phyloP scores from a whole-genome alignment of 2,329 filamentous ascomycete genomes.

The Alternaria sp. region DNA sequence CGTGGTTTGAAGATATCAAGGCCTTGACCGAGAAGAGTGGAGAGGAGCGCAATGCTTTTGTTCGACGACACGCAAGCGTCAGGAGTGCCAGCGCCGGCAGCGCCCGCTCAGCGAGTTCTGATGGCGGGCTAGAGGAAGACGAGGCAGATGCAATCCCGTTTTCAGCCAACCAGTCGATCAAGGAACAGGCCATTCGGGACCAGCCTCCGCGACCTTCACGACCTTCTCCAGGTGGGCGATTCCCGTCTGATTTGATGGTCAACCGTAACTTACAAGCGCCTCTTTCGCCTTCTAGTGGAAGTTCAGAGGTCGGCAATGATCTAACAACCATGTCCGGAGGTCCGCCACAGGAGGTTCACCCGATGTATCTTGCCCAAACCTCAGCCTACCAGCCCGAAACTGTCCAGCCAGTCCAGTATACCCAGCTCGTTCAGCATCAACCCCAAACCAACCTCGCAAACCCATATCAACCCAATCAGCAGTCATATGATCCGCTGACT shows the following conservation, averaged over 20 bases:
- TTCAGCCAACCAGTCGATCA: conserved; percentile 64
- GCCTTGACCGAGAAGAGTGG: conserved; percentile 86
- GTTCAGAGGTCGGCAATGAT: conserved; percentile 71
- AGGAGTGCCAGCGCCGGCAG: conserved; percentile 76
- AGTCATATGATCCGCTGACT: conserved; percentile 18
- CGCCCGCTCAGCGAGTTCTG: conserved; percentile 60
- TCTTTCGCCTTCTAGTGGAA: conserved; percentile 81
- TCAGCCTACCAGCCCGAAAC: conserved; percentile 32
- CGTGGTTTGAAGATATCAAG: conserved; percentile 95
- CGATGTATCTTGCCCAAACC: conserved; percentile 33
- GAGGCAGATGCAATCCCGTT: conserved; percentile 72
- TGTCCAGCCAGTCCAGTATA: conserved; percentile 17
- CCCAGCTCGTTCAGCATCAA: conserved; percentile 22
- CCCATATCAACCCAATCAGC: conserved; percentile 29
- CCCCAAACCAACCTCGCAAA: conserved; percentile 28
- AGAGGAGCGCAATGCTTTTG: conserved; percentile 87
- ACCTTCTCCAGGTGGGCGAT: conserved; percentile 92
- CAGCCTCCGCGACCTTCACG: conserved; percentile 63
- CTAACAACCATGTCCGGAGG: conserved; percentile 67
- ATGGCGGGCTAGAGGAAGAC: conserved; percentile 56
- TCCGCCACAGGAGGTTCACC: conserved; percentile 55
- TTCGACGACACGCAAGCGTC: conserved; percentile 79
- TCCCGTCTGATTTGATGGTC: conserved; percentile 91
- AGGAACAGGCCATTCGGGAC: conserved; percentile 47
- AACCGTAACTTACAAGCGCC: conserved; percentile 84